Percentiles rank a stretch among this genome's conserved stretches.
These are phyloP conservation scores for Annulohypoxylon maeteangense DNA, from an alignment of 495 filamentous ascomycete species.

Conservation along the genomic window DNA sequence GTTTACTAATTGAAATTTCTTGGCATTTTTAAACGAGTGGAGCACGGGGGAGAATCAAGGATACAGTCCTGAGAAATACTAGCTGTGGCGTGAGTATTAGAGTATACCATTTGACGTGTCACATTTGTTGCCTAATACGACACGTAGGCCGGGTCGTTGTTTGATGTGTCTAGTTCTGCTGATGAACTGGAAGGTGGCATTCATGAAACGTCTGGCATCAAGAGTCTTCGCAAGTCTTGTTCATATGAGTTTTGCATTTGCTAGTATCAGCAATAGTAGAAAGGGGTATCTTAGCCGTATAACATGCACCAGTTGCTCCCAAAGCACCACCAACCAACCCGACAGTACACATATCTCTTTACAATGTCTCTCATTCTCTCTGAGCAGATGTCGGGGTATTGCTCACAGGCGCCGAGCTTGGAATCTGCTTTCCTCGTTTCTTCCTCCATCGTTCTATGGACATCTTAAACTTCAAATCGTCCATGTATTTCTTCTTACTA, in stretches of 20 bases:
- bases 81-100: not conserved
- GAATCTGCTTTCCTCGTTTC: constrained; percentile 26
- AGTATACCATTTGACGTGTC: not conserved
- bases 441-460: constrained; percentile 31
- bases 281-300: constrained; percentile 26
- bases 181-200: not conserved
- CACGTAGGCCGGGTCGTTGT: not conserved
- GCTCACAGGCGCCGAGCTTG: constrained; percentile 32
- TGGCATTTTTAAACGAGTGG: not conserved
- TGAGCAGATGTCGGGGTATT: constrained; percentile 41
- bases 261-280: not conserved
- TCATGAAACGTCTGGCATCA: constrained; percentile 6
- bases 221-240: not conserved
- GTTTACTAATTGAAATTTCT: not conserved
- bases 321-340: not conserved
- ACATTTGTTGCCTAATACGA: not conserved
- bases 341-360: not conserved
- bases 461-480: constrained; percentile 29
- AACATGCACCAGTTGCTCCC: constrained; percentile 4
- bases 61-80: not conserved
- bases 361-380: constrained; percentile 16
- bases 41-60: not conserved
- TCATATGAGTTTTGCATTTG: not conserved
- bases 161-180: not conserved
- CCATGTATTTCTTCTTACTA: not conserved